Evolutionary conservation across 495 filamentous ascomycete genomes (phyloP).

Genomic region (Podospora pseudoanserina): DNA sequence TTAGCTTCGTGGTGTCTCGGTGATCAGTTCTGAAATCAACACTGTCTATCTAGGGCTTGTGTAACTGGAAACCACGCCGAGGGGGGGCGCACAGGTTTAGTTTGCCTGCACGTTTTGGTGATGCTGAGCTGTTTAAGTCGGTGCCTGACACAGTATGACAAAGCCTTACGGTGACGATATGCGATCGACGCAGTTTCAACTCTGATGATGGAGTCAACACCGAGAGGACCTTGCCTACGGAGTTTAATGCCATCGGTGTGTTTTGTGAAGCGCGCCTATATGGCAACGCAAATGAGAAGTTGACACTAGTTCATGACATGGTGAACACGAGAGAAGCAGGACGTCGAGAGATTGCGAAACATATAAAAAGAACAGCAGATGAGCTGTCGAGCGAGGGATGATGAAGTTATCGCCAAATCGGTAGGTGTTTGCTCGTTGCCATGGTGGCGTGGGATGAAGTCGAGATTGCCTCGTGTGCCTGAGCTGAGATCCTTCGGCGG

Average conservation of each 20-base stretch:
- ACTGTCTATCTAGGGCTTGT: neutral
- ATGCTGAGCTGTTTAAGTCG: neutral
- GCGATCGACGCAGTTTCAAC: neutral
- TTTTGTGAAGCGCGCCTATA: neutral
- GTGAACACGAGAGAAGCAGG: neutral
- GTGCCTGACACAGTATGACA: conserved; percentile 2
- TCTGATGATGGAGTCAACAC: neutral
- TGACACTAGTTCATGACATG: neutral
- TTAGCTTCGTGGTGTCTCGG: neutral
- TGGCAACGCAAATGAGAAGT: neutral
- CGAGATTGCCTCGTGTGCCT: neutral
- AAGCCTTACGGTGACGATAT: neutral
- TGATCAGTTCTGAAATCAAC: neutral
- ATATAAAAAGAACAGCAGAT: neutral
- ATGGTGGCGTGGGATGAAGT: neutral
- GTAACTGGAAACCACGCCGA: neutral
- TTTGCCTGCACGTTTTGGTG: conserved; percentile 1
- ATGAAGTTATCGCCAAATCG: conserved; percentile 2
- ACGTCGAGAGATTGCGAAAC: neutral
- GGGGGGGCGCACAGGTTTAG: neutral
- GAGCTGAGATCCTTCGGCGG: conserved; percentile 5
- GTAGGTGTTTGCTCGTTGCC: neutral
- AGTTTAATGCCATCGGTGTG: neutral
- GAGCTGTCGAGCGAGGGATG: neutral
- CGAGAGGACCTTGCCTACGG: neutral